Evolutionary conservation across 257 asterid genomes (phyloP).

Genomic region (Solanum peruvianum): DNA sequence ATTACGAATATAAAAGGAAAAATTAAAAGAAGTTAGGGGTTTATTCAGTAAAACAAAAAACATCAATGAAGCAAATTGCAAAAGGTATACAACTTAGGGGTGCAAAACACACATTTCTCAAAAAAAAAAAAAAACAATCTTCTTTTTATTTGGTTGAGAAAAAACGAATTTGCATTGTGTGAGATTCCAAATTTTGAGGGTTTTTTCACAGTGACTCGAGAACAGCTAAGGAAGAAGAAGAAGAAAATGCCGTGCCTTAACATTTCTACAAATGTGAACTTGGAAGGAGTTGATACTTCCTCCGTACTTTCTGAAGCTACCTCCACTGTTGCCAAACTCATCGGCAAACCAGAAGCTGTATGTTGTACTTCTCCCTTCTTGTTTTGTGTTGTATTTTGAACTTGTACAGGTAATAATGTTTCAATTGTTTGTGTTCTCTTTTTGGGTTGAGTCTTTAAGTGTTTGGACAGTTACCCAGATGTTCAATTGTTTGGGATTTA

Average conservation of each 20-base stretch:
- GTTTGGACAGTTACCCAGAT: background rate
- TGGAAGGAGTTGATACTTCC: slow-evolving; percentile 77
- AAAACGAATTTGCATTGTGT: background rate
- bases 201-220: background rate
- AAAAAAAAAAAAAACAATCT: background rate
- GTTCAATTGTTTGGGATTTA: background rate
- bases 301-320: slow-evolving; percentile 83
- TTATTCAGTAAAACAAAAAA: background rate
- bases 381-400: background rate
- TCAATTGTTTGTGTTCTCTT: background rate
- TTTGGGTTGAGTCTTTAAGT: background rate
- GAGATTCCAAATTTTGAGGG: background rate
- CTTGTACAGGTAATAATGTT: background rate
- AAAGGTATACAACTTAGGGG: background rate
- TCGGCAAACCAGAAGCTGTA: slow-evolving; percentile 92
- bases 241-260: slow-evolving; percentile 86
- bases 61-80: background rate
- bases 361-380: background rate
- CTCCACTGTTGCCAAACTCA: slow-evolving; percentile 72
- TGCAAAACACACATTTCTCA: too few species aligned
- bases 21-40: background rate
- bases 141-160: background rate
- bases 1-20: background rate
- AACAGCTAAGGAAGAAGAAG: background rate
- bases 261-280: slow-evolving; percentile 78